phyloP scores from a whole-genome alignment of 208 protist genomes.

The Trypanosoma cruzi region DNA sequence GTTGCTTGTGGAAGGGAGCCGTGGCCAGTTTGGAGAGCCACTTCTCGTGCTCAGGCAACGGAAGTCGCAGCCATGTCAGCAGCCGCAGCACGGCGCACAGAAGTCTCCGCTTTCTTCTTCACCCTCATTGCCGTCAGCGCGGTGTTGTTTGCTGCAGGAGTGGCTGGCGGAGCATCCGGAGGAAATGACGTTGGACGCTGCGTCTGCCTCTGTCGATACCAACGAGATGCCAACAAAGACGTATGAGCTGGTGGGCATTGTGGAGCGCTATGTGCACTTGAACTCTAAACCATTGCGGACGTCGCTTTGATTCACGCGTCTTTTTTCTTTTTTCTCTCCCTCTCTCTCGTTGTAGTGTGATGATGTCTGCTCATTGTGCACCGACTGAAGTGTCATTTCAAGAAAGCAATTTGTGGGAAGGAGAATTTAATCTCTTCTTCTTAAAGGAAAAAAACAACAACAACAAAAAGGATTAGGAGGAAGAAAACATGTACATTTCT shows the following conservation, averaged over 20 bases:
- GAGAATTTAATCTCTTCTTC: background rate
- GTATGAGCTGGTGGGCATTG: conserved; percentile 73
- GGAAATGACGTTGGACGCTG: conserved; percentile 42
- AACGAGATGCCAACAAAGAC: conserved; percentile 30
- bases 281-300: conserved; percentile 72
- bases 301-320: background rate
- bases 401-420: background rate
- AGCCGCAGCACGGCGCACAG: background rate
- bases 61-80: background rate
- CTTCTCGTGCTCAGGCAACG: conserved; percentile 44
- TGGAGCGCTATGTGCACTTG: conserved; percentile 60
- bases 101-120: background rate
- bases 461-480: conserved; percentile 8
- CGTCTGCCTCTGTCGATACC: conserved; percentile 17
- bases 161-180: conserved; percentile 65
- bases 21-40: conserved; percentile 36
- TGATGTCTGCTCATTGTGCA: background rate
- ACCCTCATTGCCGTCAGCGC: background rate
- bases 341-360: background rate
- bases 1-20: conserved; percentile 48
- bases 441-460: conserved; percentile 21
- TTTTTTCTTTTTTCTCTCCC: conserved; percentile 34
- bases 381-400: background rate
- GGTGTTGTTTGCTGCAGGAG: conserved; percentile 32
- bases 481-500: conserved; percentile 13